Conservation (phyloP, 257 asterid species). For the Henckelia pumila region DNA sequence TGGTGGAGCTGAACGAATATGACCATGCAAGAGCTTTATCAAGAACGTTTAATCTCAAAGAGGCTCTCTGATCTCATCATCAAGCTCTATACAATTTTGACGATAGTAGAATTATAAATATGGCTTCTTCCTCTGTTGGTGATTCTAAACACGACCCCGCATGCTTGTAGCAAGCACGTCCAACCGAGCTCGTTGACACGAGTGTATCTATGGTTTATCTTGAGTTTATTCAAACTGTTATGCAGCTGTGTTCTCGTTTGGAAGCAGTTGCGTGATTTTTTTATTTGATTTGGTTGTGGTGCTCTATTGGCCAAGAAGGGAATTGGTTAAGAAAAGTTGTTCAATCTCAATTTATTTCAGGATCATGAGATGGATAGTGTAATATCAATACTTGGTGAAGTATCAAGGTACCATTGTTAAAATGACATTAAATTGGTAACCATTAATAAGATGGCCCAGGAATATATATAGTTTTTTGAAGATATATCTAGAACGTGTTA, state of each 20-base stretch:
- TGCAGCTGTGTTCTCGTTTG: neutral
- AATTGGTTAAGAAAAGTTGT: no score
- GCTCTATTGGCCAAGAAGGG: no score
- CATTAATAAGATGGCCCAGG: no score
- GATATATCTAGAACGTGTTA: no score
- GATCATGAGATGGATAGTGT: no score
- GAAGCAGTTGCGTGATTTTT: neutral
- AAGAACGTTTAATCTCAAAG: constrained; percentile 81
- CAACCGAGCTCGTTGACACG: neutral
- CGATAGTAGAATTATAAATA: neutral
- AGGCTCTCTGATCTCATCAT: constrained; percentile 57
- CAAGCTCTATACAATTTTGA: constrained; percentile 21
- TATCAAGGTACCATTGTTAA: no score
- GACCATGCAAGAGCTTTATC: constrained; percentile 73
- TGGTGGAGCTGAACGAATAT: constrained; percentile 81
- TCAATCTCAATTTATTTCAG: no score
- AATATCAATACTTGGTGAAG: no score
- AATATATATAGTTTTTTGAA: no score
- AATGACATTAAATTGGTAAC: no score
- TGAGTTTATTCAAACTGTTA: neutral
- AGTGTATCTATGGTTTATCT: neutral
- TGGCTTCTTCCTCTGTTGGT: neutral
- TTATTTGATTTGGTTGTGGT: neutral
- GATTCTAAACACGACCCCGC: neutral
- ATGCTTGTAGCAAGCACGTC: neutral